Base-by-base conservation (phyloP, 306 rosid genomes). In the Coriaria nepalensis region DNA sequence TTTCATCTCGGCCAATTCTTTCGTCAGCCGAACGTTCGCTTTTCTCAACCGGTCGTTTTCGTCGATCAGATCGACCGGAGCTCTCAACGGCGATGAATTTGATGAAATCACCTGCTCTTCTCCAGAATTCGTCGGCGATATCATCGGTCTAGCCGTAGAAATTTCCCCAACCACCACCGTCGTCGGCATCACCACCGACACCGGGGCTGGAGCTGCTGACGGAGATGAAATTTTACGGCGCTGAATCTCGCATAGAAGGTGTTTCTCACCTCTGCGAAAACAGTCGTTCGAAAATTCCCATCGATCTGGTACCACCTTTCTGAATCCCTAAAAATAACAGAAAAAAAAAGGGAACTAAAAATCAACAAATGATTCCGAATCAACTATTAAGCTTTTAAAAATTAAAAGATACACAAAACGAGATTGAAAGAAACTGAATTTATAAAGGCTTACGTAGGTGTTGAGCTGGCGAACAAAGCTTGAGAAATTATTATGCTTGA, bases 391-490 rank as follows among this genome's bases (percentile, higher is more conserved):
- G 29, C 11, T 38, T 4, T n/a, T 4, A 11, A 4, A 4, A 47
- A n/a, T 4, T 14, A 9, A 13, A 45, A 10, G 13, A n/a, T 0
- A n/a, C 13, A 34, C 10, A 29, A 35, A 14, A 2, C 7, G 12
- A 10, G 14, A 29, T 8, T 5, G 2, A 35, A 29, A 10, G 8
- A 13, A 9, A 6, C 0, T 5, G 32, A 13, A 36, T 6, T 13
- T 15, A 8, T 13, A 43, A 37, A 14, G 46, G 11, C 67, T 51
- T 76, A 90, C 98, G 45, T 90, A 90, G 52, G 98, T 90, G 60
- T 90, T 90, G 57, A 90, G 93, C 51, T 81, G 98, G 29, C 98
- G 81, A 56, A 87, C 96, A 43, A 92, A 85, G 78, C 96, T 85
- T 0, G 96, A 82, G 78, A 92, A 92, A 65, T 92, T 92, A 54